Base-by-base conservation (phyloP, 2,329 filamentous ascomycete species). In the Penicillium sp. region DNA sequence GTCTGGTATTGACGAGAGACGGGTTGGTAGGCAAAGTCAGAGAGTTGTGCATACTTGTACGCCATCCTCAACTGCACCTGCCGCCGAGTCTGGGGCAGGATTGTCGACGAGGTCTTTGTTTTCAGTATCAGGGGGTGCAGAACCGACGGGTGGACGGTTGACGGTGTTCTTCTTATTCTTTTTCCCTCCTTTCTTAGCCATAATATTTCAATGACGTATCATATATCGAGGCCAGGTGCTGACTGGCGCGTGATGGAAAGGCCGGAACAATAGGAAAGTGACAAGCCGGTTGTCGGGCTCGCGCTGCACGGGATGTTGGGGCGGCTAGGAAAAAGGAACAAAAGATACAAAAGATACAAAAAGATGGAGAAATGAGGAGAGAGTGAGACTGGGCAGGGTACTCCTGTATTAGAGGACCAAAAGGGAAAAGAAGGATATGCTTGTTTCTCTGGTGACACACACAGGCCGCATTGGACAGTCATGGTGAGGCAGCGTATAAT, bases 21-120 rank as follows among this genome's bases (percentile, higher is more conserved):
- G 50, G 65, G 69, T 63, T 76, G 73, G 67, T 77, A 78, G 60
- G 72, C 58, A 67, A 70, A 77, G 53, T 60, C 58, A 66, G 74
- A 69, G 68, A 76, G 58, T 52, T 73, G 55, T 69, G 75, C 76
- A 72, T 78, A 78, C 75, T 74, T 65, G 65, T 65, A 70, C 51
- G 62, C 46, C 75, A 76, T 77, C 63, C 68, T 74, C 66, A 59
- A 55, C 56, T 55, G 60, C 58, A 60, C 63, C 65, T 60, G 64
- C 61, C 58, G 66, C 61, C 60, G 66, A 60, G 60, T 67, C 65
- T 56, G 63, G 61, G 60, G 66, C 60, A 55, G 66, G 57, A 49
- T 66, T 58, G 55, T 56, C 41, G 44, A 57, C 43, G 50, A 53
- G 51, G 39, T 54, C 61, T 51, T 53, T 54, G 27, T 51, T 51